Base-by-base conservation (phyloP, 441 rosid genomes). In the Capsella rubella region DNA sequence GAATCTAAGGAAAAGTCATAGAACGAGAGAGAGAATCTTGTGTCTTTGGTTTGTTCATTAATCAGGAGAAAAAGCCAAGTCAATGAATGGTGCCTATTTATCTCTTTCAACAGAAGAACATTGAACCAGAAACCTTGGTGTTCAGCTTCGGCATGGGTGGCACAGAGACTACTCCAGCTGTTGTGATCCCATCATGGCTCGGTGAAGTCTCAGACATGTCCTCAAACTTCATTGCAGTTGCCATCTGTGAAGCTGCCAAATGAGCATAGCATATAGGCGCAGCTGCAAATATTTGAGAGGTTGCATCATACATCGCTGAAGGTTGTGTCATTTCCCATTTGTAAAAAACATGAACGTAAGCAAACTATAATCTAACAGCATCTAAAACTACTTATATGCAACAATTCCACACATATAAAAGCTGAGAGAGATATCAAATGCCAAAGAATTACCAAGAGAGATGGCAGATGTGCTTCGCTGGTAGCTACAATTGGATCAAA, bases 181-280 rank as follows among this genome's bases (percentile, higher is more conserved):
- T 62, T 0, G 82, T 56, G 12, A 69, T 54, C 18, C 81, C 80
- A 3, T 67, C 74, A 4, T 83, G 82, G 64, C 83, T 81, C 0
- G 86, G 86, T 0, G 87, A 84, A 6, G 83, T 79, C 66, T 82
- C 88, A 0, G 84, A 82, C 2, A 59, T 43, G 8, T 84, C 89
- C 28, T 86, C 85, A 12, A 77, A 86, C 74, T 87, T 87, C 42
- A 85, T 67, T 14, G 81, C 82, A 11, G 78, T 77, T 7, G 72
- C 71, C 81, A 86, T 46, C 72, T 87, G 92, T 7, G 76, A 47
- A 2, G 95, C 90, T 0, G 92, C 92, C 64, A 83, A 50, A 64
- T 87, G 89, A 1, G 92, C 90, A 10, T 87, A 87, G 72, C 85
- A 77, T 3, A 89, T 71, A 0, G 87, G 89, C 15, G 90, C 90